Evolutionary conservation across 169 alveolate genomes (phyloP).

Genomic region (Cryptosporidium meleagridis): DNA sequence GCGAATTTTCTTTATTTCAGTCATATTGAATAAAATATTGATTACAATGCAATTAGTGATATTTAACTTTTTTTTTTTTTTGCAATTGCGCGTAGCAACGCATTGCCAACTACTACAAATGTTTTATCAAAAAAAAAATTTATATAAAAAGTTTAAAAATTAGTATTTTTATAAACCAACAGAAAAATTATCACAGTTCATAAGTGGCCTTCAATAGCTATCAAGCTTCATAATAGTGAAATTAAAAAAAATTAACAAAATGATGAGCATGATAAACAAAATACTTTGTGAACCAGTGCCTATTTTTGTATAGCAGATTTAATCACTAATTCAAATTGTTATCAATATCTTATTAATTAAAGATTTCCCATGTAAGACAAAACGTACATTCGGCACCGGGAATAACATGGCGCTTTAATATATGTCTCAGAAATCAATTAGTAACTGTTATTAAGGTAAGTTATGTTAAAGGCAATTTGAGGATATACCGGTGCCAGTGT

Average conservation of each 20-base stretch:
- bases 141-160: too few relatives aligned
- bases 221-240: background rate
- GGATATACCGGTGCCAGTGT: constrained; percentile 46
- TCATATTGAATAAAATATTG: constrained; percentile 7
- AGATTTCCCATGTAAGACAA: constrained; percentile 71
- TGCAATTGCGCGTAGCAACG: background rate
- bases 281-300: background rate
- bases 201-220: background rate
- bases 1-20: constrained; percentile 26
- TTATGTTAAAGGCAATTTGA: constrained; percentile 60
- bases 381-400: constrained; percentile 50
- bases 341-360: background rate
- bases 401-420: constrained; percentile 13
- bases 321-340: background rate
- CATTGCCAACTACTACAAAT: background rate
- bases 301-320: background rate
- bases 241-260: too few relatives aligned
- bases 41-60: background rate
- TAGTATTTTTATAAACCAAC: background rate
- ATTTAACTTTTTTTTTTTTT: background rate
- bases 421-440: constrained; percentile 31
- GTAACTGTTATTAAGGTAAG: background rate
- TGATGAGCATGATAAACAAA: background rate
- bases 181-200: background rate
- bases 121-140: background rate